Percentiles rank a stretch among this genome's conserved stretches.
These are phyloP conservation scores for Pythium utonaiense DNA, from an alignment of 352 stramenopile species.

Conservation along the genomic window DNA sequence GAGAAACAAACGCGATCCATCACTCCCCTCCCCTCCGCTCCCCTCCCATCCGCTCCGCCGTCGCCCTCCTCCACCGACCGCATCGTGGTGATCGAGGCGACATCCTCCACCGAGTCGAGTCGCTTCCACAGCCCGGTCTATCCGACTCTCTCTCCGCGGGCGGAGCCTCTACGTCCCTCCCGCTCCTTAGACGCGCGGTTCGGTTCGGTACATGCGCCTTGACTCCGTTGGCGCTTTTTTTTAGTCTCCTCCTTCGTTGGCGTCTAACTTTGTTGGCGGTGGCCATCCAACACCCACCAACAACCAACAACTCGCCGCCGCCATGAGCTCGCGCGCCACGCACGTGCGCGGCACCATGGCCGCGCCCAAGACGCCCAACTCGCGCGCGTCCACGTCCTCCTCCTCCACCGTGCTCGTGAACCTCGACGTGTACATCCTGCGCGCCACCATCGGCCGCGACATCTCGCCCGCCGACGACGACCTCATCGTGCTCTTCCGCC, in stretches of 20 bases:
- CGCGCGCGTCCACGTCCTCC: slow-evolving; percentile 20
- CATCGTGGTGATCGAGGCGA: slow-evolving; percentile 4
- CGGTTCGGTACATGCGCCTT: background rate
- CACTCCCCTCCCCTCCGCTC: no score
- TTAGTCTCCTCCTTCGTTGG: background rate
- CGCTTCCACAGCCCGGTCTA: no score
- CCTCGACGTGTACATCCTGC: slow-evolving; percentile 65
- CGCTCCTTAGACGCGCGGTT: background rate
- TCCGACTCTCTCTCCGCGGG: background rate
- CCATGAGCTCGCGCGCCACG: slow-evolving; percentile 17
- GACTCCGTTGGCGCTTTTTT: background rate
- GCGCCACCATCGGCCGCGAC: slow-evolving; percentile 68
- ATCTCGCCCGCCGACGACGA: slow-evolving; percentile 70
- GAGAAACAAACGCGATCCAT: background rate
- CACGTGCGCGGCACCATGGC: slow-evolving; percentile 10
- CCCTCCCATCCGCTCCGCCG: no score
- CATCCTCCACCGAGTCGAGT: no score
- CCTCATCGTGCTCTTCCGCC: slow-evolving; percentile 78
- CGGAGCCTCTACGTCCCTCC: background rate
- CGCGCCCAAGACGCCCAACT: slow-evolving; percentile 12
- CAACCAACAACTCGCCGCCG: background rate
- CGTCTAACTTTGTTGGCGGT: background rate
- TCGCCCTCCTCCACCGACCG: no score
- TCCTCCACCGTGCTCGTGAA: slow-evolving; percentile 63
- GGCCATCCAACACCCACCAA: no score